phyloP scores from a whole-genome alignment of 208 protist genomes.

The Acanthamoeba lenticulata region DNA sequence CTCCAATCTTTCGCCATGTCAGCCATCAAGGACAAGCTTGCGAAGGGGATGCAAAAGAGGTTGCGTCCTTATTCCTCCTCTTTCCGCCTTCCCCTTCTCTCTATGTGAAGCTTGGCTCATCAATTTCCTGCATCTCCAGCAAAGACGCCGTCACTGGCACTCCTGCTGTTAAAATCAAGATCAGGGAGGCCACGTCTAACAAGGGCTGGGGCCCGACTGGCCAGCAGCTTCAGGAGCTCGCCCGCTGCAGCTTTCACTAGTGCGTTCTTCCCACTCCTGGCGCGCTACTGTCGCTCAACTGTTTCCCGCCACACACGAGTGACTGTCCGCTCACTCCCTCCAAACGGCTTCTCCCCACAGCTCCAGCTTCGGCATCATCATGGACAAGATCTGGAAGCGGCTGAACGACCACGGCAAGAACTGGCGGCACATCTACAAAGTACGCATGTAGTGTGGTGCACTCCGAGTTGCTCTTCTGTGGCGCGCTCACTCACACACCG shows the following conservation, averaged over 20 bases:
- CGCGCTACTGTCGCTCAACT: not conserved
- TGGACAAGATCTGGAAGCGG: constrained; percentile 76
- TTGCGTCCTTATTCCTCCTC: not conserved
- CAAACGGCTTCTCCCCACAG: not conserved
- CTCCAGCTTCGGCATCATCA: constrained; percentile 67
- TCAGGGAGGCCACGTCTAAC: constrained; percentile 77
- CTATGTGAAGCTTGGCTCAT: not conserved
- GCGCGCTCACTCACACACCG: too few relatives aligned
- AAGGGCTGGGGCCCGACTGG: constrained; percentile 78
- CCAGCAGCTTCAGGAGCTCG: constrained; percentile 43
- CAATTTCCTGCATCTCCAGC: not conserved
- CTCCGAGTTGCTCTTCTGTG: too few relatives aligned
- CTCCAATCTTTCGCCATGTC: not conserved
- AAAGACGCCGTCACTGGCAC: constrained; percentile 77
- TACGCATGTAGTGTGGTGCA: not conserved
- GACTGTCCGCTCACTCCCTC: constrained; percentile 48
- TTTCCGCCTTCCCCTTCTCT: not conserved
- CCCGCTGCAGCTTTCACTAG: constrained; percentile 62
- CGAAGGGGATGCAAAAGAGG: constrained; percentile 46
- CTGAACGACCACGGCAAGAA: constrained; percentile 71
- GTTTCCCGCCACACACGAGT: not conserved
- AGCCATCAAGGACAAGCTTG: constrained; percentile 32
- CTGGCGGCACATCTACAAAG: constrained; percentile 84
- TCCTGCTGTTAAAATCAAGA: constrained; percentile 75
- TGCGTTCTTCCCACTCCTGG: not conserved